Evolutionary conservation across 176 grass and related monocot species (phyloP).

Genomic region (Avena sativa): DNA sequence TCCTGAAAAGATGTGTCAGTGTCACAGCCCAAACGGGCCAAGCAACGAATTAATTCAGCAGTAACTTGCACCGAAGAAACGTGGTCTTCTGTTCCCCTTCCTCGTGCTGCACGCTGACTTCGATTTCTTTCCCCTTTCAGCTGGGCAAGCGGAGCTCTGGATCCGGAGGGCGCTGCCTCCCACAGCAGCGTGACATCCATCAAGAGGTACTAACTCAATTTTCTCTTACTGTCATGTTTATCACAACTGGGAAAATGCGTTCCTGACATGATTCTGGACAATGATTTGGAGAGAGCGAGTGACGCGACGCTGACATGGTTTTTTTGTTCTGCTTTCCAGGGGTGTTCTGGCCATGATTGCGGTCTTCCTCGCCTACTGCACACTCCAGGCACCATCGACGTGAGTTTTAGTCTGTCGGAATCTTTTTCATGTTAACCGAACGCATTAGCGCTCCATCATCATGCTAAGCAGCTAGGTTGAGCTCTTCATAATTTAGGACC

Average conservation of each 20-base stretch:
- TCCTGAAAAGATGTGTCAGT: neutral
- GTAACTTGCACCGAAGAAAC: slow-evolving; percentile 28
- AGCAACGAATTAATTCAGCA: slow-evolving; percentile 25
- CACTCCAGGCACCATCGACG: slow-evolving; percentile 97
- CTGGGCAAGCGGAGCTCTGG: slow-evolving; percentile 95
- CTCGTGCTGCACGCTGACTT: slow-evolving; percentile 38
- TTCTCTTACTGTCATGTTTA: neutral
- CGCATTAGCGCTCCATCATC: slow-evolving; percentile 1
- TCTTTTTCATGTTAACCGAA: neutral
- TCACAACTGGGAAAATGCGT: neutral
- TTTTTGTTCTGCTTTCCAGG: slow-evolving; percentile 54
- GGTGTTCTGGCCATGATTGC: slow-evolving; percentile 98
- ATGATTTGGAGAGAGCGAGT: slow-evolving; percentile 45
- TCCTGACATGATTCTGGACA: neutral
- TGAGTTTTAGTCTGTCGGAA: slow-evolving; percentile 45
- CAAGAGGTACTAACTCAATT: slow-evolving; percentile 65
- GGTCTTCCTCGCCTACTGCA: slow-evolving; percentile 94
- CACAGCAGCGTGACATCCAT: slow-evolving; percentile 77
- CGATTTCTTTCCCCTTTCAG: slow-evolving; percentile 52
- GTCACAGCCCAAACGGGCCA: slow-evolving; percentile 3
- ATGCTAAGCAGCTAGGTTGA: slow-evolving; percentile 18
- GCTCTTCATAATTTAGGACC: neutral
- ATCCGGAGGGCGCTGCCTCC: slow-evolving; percentile 70
- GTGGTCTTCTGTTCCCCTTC: slow-evolving; percentile 16
- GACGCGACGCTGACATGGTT: slow-evolving; percentile 43